A percentile compares a stretch with the other conserved stretches of the same genome.
These are phyloP conservation scores for Metschnikowia proteae DNA, from an alignment of 805 yeast genomes.

Conservation along the genomic window DNA sequence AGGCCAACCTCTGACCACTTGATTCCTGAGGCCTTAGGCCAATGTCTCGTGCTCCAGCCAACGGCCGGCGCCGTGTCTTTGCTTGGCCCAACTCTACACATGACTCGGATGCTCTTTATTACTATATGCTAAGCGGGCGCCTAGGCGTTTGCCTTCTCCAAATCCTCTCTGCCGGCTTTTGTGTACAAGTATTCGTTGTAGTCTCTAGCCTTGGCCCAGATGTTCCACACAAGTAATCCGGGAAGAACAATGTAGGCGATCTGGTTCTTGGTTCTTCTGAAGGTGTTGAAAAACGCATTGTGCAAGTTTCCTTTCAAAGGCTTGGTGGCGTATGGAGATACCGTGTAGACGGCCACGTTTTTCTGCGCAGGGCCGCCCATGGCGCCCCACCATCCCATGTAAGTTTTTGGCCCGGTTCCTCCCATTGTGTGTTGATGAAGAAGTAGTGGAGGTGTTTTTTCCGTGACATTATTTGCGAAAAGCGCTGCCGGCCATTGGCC, in stretches of 20 bases:
- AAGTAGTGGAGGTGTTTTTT: constrained; percentile 3
- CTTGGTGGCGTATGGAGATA: constrained; percentile 89
- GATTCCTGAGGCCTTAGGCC: too few relatives aligned
- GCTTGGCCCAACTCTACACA: neutral
- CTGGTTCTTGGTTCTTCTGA: constrained; percentile 91
- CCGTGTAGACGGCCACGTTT: constrained; percentile 81
- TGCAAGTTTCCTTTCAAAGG: constrained; percentile 85
- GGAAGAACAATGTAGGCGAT: constrained; percentile 75
- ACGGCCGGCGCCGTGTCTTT: neutral
- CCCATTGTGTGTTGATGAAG: constrained; percentile 43
- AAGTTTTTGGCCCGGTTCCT: constrained; percentile 67
- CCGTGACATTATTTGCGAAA: constrained; percentile 11
- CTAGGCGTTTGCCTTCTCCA: constrained; percentile 58
- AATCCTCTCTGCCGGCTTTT: constrained; percentile 95
- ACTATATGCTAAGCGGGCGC: constrained; percentile 4
- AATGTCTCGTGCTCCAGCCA: too few relatives aligned
- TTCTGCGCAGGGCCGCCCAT: constrained; percentile 80
- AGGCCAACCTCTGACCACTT: too few relatives aligned
- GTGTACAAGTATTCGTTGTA: constrained; percentile 93
- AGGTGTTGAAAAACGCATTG: constrained; percentile 85
- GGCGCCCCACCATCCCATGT: constrained; percentile 98
- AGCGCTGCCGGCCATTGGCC: constrained; percentile 16
- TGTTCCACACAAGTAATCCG: constrained; percentile 71
- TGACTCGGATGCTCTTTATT: constrained; percentile 5
- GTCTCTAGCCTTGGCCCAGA: constrained; percentile 85